Conservation (phyloP, 257 asterid genomes). For the Fraxinus cuspidata region DNA sequence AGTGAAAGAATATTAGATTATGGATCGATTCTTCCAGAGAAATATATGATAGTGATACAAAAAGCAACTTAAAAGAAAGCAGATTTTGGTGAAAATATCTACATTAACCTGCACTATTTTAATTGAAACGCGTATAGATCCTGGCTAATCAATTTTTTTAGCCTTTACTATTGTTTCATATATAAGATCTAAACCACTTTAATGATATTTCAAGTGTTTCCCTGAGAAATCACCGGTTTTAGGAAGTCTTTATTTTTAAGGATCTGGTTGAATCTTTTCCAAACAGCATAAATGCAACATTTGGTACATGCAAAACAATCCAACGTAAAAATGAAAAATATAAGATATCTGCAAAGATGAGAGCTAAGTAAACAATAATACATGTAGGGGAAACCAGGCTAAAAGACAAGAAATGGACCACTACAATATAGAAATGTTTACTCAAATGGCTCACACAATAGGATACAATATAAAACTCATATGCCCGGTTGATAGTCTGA, state of each 20-base stretch:
- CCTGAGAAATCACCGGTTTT: neutral
- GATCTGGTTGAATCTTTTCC: neutral
- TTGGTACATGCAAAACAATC: neutral
- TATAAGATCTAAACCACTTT: constrained; percentile 14
- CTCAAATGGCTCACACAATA: neutral
- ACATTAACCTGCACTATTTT: neutral
- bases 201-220: neutral
- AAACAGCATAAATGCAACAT: constrained; percentile 13
- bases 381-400: constrained; percentile 6
- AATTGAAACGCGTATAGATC: neutral
- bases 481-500: constrained; percentile 9
- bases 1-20: constrained; percentile 13
- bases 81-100: neutral
- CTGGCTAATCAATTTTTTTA: constrained; percentile 8
- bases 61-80: constrained; percentile 7
- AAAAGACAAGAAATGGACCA: neutral
- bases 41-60: neutral
- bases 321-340: neutral
- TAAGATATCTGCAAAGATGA: constrained; percentile 4
- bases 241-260: neutral
- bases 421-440: neutral
- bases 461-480: neutral
- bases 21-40: constrained; percentile 14
- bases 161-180: neutral
- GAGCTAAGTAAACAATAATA: constrained; percentile 15